phyloP scores from a whole-genome alignment of 129 eudicot genomes.

The Helichrysum umbraculigerum region DNA sequence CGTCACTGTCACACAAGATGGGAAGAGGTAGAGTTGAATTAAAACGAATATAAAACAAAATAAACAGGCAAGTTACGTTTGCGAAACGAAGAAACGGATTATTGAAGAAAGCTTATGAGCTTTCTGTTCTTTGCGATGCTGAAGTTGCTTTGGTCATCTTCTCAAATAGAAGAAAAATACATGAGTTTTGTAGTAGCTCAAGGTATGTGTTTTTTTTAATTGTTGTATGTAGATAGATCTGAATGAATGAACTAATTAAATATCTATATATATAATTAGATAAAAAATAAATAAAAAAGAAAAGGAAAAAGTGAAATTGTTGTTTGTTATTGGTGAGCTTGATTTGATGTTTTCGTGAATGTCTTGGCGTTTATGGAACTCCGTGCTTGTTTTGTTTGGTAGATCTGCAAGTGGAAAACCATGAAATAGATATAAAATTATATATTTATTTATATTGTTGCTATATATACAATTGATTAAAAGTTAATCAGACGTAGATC shows the following conservation, averaged over 20 bases:
- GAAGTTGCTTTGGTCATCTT: slow-evolving; percentile 79
- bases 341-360: slow-evolving; percentile 62
- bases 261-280: too few species aligned
- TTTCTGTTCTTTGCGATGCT: slow-evolving; percentile 81
- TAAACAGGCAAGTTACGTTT: slow-evolving; percentile 83
- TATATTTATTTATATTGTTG: slow-evolving; percentile 30
- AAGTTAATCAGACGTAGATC: too few species aligned
- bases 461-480: slow-evolving; percentile 40
- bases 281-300: neutral
- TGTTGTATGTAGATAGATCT: slow-evolving; percentile 38
- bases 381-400: slow-evolving; percentile 57
- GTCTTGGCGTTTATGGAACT: slow-evolving; percentile 60
- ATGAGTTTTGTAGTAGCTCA: slow-evolving; percentile 89
- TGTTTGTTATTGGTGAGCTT: slow-evolving; percentile 14
- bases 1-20: slow-evolving; percentile 37
- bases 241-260: too few species aligned
- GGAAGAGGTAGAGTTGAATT: slow-evolving; percentile 89
- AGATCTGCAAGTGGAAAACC: slow-evolving; percentile 81
- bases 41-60: slow-evolving; percentile 85
- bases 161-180: slow-evolving; percentile 86
- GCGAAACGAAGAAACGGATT: slow-evolving; percentile 83
- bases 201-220: slow-evolving; percentile 50
- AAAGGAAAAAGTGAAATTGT: slow-evolving; percentile 3
- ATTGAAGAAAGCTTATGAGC: slow-evolving; percentile 88
- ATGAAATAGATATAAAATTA: slow-evolving; percentile 14